phyloP scores from a whole-genome alignment of 2,329 filamentous ascomycete species.

The Moelleriella libera region DNA sequence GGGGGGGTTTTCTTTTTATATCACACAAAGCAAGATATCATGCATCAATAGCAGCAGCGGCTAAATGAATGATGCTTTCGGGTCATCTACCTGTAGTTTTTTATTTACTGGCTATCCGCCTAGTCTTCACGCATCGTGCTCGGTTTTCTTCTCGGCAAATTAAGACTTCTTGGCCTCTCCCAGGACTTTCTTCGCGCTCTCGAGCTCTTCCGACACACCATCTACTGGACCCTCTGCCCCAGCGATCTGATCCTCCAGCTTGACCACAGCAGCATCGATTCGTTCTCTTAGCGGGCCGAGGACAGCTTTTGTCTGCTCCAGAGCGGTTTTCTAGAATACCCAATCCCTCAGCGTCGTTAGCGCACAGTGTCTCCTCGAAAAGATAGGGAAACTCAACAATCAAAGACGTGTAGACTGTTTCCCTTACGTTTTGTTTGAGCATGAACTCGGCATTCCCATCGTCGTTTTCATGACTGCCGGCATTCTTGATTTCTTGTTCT shows the following conservation, averaged over 20 bases:
- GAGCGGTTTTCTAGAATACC: slow-evolving; percentile 52
- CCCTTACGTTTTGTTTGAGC: slow-evolving; percentile 68
- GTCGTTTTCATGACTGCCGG: slow-evolving; percentile 29
- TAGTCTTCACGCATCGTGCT: too few species aligned
- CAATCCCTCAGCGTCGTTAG: background rate
- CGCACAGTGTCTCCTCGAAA: too few species aligned
- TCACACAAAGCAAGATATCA: too few species aligned
- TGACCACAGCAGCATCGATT: slow-evolving; percentile 56
- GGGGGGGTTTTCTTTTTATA: too few species aligned
- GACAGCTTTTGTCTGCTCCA: slow-evolving; percentile 79
- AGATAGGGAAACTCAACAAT: too few species aligned
- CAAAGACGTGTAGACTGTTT: too few species aligned
- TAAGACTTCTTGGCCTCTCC: slow-evolving; percentile 27
- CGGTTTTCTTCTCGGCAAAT: too few species aligned
- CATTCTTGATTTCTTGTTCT: slow-evolving; percentile 37
- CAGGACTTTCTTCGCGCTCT: slow-evolving; percentile 40
- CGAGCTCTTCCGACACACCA: slow-evolving; percentile 31
- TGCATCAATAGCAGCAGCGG: too few species aligned
- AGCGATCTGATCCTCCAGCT: slow-evolving; percentile 62
- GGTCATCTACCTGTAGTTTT: too few species aligned
- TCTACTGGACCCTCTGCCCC: slow-evolving; percentile 28
- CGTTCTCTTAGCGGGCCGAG: slow-evolving; percentile 59
- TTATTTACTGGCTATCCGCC: too few species aligned
- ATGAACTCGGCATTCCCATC: slow-evolving; percentile 67
- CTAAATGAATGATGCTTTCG: too few species aligned